Base-by-base conservation (phyloP, 164 flowering plant genomes). In the Platanus orientalis region DNA sequence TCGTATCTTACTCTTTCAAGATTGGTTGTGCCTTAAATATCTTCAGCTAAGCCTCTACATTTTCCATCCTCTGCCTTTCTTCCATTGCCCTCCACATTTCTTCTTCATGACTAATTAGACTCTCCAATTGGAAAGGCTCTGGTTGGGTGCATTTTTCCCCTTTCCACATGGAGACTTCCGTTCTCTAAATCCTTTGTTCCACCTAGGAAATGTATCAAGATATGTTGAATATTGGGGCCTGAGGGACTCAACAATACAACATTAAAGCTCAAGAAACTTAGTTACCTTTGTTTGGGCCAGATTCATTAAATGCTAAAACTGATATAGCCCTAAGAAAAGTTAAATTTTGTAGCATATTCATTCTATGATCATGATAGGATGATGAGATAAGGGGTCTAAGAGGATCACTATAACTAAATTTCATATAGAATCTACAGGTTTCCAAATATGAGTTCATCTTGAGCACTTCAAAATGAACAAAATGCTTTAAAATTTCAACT, bases 111-210 rank as follows among this genome's bases (percentile, higher is more conserved):
- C n/a, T n/a, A n/a, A n/a, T n/a, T n/a, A n/a, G n/a, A n/a, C n/a
- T n/a, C n/a, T n/a, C n/a, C n/a, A n/a, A n/a, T n/a, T n/a, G n/a
- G n/a, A n/a, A n/a, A n/a, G n/a, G n/a, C n/a, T n/a, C n/a, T n/a
- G n/a, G n/a, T n/a, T n/a, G n/a, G n/a, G n/a, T n/a, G n/a, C n/a
- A 70, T 67, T 71, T 82, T 72, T 39, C 80, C 82, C 76, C 81
- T 79, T 54, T 66, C 78, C 21, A 32, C 63, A 12, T 57, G n/a
- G 14, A 24, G 52, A 55, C 32, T 68, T 54, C 71, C 82, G 49
- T 60, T 62, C 74, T 81, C 90, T 26, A 58, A 42, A 65, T 83
- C 81, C 52, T 49, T 68, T 56, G 52, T 65, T 60, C 27, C 71
- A 76, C 52, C 78, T 69, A 68, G 19, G n/a, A 58, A 17, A 44